These are phyloP conservation scores for Cryptococcus wingfieldii DNA, from an alignment of 1,284 basidiomycete species.

Conservation along the genomic window DNA sequence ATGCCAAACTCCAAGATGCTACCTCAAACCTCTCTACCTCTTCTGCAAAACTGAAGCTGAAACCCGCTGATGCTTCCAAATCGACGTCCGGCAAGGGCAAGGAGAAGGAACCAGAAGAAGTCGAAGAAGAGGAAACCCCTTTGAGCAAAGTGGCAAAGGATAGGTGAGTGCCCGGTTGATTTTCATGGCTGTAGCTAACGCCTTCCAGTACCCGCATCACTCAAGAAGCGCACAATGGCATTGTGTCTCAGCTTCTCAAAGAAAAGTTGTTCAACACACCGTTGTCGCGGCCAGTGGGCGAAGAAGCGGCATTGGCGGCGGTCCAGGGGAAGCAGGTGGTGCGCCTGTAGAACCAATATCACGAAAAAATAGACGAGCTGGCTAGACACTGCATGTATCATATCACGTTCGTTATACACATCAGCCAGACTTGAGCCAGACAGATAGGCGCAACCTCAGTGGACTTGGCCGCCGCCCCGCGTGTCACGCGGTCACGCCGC, in stretches of 20 bases:
- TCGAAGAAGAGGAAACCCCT: constrained; percentile 50
- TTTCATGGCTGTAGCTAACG: background rate
- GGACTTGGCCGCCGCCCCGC: too few species aligned
- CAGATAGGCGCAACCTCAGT: too few species aligned
- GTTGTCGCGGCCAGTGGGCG: constrained; percentile 15
- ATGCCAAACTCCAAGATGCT: constrained; percentile 65
- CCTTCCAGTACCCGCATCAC: constrained; percentile 70
- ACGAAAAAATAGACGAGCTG: too few species aligned
- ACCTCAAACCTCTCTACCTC: constrained; percentile 16
- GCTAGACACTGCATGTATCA: too few species aligned
- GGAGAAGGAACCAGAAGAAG: constrained; percentile 50
- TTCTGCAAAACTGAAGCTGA: constrained; percentile 21
- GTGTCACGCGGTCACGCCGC: too few species aligned
- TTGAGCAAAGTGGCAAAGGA: constrained; percentile 77
- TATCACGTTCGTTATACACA: too few species aligned
- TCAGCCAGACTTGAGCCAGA: too few species aligned
- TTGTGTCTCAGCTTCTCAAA: constrained; percentile 84
- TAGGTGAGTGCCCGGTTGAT: constrained; percentile 54
- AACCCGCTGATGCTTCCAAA: constrained; percentile 42
- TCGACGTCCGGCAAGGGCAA: constrained; percentile 20
- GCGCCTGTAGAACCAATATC: too few species aligned
- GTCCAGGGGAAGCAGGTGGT: constrained; percentile 13
- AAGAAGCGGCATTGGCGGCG: constrained; percentile 16
- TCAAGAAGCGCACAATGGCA: constrained; percentile 81
- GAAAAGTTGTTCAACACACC: constrained; percentile 53